Evolutionary conservation across 768 basidiomycete species (phyloP).

Genomic region (Leccinum barrowsii): DNA sequence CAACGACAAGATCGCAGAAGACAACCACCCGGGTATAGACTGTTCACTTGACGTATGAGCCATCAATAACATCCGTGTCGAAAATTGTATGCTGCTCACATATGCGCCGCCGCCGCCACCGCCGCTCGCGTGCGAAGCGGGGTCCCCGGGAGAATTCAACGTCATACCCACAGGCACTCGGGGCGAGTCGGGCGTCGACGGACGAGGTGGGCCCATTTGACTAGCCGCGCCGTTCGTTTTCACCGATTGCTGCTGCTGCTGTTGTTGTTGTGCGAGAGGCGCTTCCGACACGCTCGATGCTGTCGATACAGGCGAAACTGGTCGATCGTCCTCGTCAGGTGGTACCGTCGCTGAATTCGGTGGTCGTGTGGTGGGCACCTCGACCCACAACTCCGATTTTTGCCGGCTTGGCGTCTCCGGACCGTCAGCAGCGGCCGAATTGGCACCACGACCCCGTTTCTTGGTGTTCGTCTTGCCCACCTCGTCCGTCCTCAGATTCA

Average conservation of each 20-base stretch:
- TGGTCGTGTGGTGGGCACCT: slow-evolving; percentile 31
- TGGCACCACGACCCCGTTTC: slow-evolving; percentile 41
- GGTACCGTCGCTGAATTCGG: slow-evolving; percentile 28
- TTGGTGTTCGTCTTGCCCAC: slow-evolving; percentile 48
- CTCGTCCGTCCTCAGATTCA: slow-evolving; percentile 56
- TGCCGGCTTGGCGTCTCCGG: slow-evolving; percentile 51
- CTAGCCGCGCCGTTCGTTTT: slow-evolving; percentile 53
- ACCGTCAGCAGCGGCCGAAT: slow-evolving; percentile 32
- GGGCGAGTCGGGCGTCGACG: slow-evolving; percentile 26
- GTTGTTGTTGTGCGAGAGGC: slow-evolving; percentile 58
- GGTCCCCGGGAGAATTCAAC: slow-evolving; percentile 20
- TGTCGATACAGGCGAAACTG: slow-evolving; percentile 67
- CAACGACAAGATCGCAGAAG: slow-evolving; percentile 62
- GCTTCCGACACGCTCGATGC: slow-evolving; percentile 72
- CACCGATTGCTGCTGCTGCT: slow-evolving; percentile 39
- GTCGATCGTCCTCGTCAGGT: slow-evolving; percentile 47
- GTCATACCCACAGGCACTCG: slow-evolving; percentile 7
- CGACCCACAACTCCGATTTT: slow-evolving; percentile 37
- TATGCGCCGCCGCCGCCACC: slow-evolving; percentile 10
- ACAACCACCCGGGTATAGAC: slow-evolving; percentile 66
- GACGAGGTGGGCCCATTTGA: slow-evolving; percentile 16
- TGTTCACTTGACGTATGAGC: slow-evolving; percentile 32
- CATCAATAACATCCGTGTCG: slow-evolving; percentile 30
- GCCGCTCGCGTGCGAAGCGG: slow-evolving; percentile 8
- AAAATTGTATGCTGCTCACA: slow-evolving; percentile 22